Evolutionary conservation across 2,329 filamentous ascomycete species (phyloP).

Genomic region (Coniochaeta sp.): DNA sequence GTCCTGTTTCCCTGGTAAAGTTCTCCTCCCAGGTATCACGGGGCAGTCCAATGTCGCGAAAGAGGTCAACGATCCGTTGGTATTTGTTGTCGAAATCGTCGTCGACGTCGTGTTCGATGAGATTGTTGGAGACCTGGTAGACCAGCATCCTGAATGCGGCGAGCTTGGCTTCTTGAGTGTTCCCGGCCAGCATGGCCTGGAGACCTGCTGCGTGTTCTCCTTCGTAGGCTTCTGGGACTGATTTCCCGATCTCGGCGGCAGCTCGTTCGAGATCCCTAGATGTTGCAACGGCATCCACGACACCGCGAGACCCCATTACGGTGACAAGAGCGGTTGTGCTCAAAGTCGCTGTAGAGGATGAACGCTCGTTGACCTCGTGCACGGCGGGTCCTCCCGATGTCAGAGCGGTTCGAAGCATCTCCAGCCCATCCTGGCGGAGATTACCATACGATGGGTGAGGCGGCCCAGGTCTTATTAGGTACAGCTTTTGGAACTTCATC

Average conservation of each 20-base stretch:
- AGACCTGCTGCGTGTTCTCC: neutral
- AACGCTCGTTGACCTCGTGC: too few species aligned
- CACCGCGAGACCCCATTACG: neutral
- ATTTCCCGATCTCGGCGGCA: neutral
- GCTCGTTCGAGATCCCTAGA: neutral
- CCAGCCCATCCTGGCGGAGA: neutral
- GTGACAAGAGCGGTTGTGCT: neutral
- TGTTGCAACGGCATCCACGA: neutral
- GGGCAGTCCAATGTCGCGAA: neutral
- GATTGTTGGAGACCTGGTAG: constrained; percentile 1
- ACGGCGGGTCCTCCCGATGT: neutral
- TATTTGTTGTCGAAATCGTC: neutral
- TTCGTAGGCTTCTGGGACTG: neutral
- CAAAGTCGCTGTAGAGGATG: neutral
- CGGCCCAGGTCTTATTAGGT: neutral
- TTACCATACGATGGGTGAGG: neutral
- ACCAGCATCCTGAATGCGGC: neutral
- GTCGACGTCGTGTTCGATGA: neutral
- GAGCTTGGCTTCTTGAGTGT: neutral
- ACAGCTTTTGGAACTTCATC: neutral
- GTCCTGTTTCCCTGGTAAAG: neutral
- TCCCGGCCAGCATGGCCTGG: neutral
- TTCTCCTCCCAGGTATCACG: neutral
- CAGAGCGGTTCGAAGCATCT: neutral
- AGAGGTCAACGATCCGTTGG: neutral